phyloP scores from a whole-genome alignment of 768 basidiomycete species.

The Boletus rubroflammeus region DNA sequence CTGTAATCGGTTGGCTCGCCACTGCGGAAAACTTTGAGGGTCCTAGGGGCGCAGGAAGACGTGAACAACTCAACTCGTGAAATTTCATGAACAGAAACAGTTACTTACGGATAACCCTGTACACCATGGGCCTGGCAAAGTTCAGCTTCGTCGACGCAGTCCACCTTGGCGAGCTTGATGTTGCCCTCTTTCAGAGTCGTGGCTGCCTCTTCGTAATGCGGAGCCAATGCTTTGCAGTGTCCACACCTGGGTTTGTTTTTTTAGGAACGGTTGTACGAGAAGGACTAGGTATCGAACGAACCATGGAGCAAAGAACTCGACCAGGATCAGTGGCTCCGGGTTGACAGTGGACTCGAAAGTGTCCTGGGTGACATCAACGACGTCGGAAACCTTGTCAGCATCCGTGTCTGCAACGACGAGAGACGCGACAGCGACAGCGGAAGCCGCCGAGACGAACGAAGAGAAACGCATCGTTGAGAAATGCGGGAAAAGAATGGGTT shows the following conservation, averaged over 20 bases:
- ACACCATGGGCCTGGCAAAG: slow-evolving; percentile 87
- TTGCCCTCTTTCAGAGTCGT: slow-evolving; percentile 85
- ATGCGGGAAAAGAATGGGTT: slow-evolving; percentile 16
- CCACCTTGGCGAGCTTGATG: slow-evolving; percentile 93
- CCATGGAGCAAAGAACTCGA: slow-evolving; percentile 96
- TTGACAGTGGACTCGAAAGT: slow-evolving; percentile 67
- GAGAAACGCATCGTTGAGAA: slow-evolving; percentile 61
- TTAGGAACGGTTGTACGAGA: not conserved
- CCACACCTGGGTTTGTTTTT: slow-evolving; percentile 64
- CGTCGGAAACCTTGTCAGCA: slow-evolving; percentile 58
- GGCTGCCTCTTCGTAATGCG: slow-evolving; percentile 92
- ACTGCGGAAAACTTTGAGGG: slow-evolving; percentile 87
- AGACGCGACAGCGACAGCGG: slow-evolving; percentile 53
- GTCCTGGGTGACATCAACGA: slow-evolving; percentile 66
- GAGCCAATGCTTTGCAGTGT: slow-evolving; percentile 93
- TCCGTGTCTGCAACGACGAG: slow-evolving; percentile 46
- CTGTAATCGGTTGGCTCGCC: slow-evolving; percentile 77
- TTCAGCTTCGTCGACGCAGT: slow-evolving; percentile 92
- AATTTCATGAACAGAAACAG: not conserved
- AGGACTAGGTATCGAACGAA: slow-evolving; percentile 24
- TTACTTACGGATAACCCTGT: slow-evolving; percentile 87
- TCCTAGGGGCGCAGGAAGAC: slow-evolving; percentile 34
- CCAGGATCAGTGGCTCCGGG: slow-evolving; percentile 71
- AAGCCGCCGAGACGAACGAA: slow-evolving; percentile 43
- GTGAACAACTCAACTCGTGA: not conserved